Conservation (phyloP, 768 basidiomycete genomes). For the Artomyces pyxidatus region DNA sequence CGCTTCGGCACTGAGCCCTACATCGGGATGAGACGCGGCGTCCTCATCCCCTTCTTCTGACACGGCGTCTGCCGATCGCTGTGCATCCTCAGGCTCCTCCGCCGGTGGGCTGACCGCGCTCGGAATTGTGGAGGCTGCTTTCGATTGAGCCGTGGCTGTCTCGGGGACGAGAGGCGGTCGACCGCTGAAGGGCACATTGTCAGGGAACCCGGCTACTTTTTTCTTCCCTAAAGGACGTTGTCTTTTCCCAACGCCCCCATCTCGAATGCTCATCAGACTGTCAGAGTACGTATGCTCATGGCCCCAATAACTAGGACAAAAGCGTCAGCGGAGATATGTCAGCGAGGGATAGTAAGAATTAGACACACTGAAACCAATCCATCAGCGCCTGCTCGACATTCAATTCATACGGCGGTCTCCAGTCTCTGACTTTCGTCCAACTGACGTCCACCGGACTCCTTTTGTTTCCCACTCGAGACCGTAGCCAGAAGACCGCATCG, state of each 20-base stretch:
- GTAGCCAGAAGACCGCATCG: conserved; percentile 33
- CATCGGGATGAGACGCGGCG: no score
- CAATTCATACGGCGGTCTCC: conserved; percentile 4
- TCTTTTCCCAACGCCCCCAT: conserved; percentile 31
- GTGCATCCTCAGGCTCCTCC: neutral
- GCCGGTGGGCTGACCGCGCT: no score
- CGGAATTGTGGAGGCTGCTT: no score
- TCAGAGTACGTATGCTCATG: conserved; percentile 27
- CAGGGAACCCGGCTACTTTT: neutral
- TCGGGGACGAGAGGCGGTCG: no score
- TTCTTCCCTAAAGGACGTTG: neutral
- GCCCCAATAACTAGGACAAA: conserved; percentile 34
- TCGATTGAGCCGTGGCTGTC: no score
- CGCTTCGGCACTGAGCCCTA: no score
- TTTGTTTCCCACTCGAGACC: conserved; percentile 6
- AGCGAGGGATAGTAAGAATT: neutral
- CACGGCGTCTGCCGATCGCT: no score
- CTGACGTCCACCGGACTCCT: conserved; percentile 9
- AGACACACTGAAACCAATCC: conserved; percentile 2
- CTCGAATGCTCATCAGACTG: conserved; percentile 29
- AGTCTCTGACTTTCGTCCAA: conserved; percentile 3
- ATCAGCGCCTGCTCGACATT: conserved; percentile 9
- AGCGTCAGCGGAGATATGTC: neutral
- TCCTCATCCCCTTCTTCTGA: neutral
- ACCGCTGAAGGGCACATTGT: conserved; percentile 10